These are phyloP conservation scores for Coemansia erecta DNA, from an alignment of 192 early-diverging fungal species.

Conservation along the genomic window DNA sequence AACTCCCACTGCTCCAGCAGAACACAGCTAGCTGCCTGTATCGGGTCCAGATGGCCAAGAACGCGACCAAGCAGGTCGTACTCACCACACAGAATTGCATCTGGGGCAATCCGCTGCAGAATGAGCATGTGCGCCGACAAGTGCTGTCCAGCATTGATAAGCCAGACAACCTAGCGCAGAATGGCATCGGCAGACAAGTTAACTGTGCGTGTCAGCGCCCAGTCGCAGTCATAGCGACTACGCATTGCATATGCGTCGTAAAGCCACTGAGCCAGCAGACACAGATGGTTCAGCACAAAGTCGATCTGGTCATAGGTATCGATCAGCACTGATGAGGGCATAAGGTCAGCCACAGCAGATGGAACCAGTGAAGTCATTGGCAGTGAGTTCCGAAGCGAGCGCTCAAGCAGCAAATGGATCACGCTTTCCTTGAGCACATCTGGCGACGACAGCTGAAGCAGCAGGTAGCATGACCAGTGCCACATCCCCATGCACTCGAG, in stretches of 20 bases:
- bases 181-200: conserved; percentile 12
- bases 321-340: background rate
- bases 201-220: conserved; percentile 12
- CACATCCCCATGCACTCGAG: conserved; percentile 75
- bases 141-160: conserved; percentile 50
- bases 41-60: conserved; percentile 40
- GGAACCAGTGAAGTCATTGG: conserved; percentile 14
- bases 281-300: too few species aligned
- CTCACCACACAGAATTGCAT: conserved; percentile 53
- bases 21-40: background rate
- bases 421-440: conserved; percentile 39
- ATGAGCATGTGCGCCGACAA: conserved; percentile 53
- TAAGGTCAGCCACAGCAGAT: conserved; percentile 5
- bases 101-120: conserved; percentile 58
- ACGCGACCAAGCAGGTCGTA: conserved; percentile 36
- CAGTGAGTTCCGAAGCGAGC: conserved; percentile 22
- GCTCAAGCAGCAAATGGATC: conserved; percentile 43
- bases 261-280: conserved; percentile 64
- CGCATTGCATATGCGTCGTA: conserved; percentile 41
- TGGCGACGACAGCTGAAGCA: conserved; percentile 60
- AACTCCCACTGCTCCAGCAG: conserved; percentile 22
- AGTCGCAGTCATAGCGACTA: conserved; percentile 55
- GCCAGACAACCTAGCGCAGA: conserved; percentile 33
- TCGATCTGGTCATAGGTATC: background rate
- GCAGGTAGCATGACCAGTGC: conserved; percentile 82